Conservation (phyloP, 495 filamentous ascomycete genomes). For the Glutinoglossum americanum region DNA sequence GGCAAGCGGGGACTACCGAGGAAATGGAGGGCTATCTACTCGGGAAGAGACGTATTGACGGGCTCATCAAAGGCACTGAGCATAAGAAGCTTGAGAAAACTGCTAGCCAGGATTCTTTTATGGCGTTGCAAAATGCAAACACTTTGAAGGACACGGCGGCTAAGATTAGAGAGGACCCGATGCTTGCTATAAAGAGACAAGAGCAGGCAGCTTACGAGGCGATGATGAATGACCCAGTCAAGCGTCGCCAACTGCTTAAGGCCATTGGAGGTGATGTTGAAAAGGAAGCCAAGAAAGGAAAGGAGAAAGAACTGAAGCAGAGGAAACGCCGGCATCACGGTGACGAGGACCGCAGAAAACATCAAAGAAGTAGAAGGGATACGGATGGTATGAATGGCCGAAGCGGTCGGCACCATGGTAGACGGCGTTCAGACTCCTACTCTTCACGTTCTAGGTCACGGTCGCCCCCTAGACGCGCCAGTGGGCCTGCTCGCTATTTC, state of each 20-base stretch:
- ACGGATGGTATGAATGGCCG: slow-evolving; percentile 2
- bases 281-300: slow-evolving; percentile 19
- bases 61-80: slow-evolving; percentile 67
- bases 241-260: slow-evolving; percentile 44
- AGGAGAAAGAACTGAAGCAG: slow-evolving; percentile 22
- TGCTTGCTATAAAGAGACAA: slow-evolving; percentile 77
- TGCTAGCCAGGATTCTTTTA: slow-evolving; percentile 42
- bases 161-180: slow-evolving; percentile 76
- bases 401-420: slow-evolving; percentile 10
- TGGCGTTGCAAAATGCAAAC: slow-evolving; percentile 35
- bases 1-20: slow-evolving; percentile 60
- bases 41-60: slow-evolving; percentile 78
- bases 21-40: slow-evolving; percentile 89
- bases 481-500: background rate
- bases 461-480: slow-evolving; percentile 6
- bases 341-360: slow-evolving; percentile 17
- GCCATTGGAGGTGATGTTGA: slow-evolving; percentile 25
- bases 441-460: slow-evolving; percentile 18
- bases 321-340: slow-evolving; percentile 30
- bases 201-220: slow-evolving; percentile 82
- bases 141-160: slow-evolving; percentile 51
- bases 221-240: slow-evolving; percentile 65
- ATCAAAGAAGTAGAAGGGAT: slow-evolving; percentile 8
- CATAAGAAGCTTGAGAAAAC: slow-evolving; percentile 62
- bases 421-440: slow-evolving; percentile 9